These are phyloP conservation scores for Chondrus crispus DNA, from an alignment of 23 red algal genomes.

Conservation along the genomic window DNA sequence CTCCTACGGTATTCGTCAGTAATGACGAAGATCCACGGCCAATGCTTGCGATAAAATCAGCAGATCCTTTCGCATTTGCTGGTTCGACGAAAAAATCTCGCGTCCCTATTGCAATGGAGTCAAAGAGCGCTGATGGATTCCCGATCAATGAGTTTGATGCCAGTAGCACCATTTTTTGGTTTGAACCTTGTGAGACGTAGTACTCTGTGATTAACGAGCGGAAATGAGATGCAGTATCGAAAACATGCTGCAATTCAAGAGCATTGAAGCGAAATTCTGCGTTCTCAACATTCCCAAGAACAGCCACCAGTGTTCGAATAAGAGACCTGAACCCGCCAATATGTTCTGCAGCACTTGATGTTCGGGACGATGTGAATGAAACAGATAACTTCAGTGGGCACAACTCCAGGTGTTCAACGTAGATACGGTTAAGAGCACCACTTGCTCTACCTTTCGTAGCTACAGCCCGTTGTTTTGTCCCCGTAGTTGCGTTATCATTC, in stretches of 20 bases:
- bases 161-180: slow-evolving; percentile 83
- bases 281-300: slow-evolving; percentile 89
- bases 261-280: slow-evolving; percentile 86
- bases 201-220: slow-evolving; percentile 74
- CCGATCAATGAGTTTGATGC: slow-evolving; percentile 77
- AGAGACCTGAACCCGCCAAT: slow-evolving; percentile 63
- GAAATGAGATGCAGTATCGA: slow-evolving; percentile 76
- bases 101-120: slow-evolving; percentile 90
- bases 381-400: slow-evolving; percentile 78
- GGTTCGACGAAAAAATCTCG: slow-evolving; percentile 97
- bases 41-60: slow-evolving; percentile 87
- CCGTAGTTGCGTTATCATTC: neutral
- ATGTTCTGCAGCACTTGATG: slow-evolving; percentile 53
- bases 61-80: slow-evolving; percentile 71
- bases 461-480: neutral
- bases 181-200: slow-evolving; percentile 68
- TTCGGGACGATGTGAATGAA: slow-evolving; percentile 75
- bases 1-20: slow-evolving; percentile 81
- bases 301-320: slow-evolving; percentile 73
- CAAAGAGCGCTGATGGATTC: slow-evolving; percentile 85
- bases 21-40: slow-evolving; percentile 84
- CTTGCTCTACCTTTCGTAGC: neutral
- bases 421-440: slow-evolving; percentile 37
- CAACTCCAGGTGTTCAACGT: slow-evolving; percentile 77
- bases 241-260: slow-evolving; percentile 79